These are phyloP conservation scores for Suillus cothurnatus DNA, from an alignment of 768 basidiomycete genomes.

Conservation along the genomic window DNA sequence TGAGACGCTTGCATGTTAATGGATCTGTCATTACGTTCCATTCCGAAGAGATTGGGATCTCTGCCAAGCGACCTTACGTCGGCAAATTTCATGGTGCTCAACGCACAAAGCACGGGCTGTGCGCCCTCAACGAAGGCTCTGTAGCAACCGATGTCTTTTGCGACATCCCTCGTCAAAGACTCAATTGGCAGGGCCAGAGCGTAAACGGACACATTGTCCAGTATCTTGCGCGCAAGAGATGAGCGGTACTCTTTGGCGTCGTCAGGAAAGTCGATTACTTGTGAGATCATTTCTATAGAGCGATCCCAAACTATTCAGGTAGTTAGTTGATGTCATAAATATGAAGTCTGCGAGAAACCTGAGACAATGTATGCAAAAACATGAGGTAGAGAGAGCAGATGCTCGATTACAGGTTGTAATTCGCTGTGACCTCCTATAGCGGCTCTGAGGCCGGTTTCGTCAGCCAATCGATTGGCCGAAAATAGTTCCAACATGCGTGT, in stretches of 20 bases:
- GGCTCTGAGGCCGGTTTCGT: constrained; percentile 19
- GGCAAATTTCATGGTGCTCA: constrained; percentile 12
- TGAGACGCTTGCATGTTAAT: constrained; percentile 25
- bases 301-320: constrained; percentile 17
- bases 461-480: constrained; percentile 13
- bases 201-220: constrained; percentile 27
- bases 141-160: constrained; percentile 18
- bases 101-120: constrained; percentile 23
- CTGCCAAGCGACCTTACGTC: background rate
- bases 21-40: constrained; percentile 7
- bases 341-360: constrained; percentile 13
- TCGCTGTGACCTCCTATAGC: constrained; percentile 18
- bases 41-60: constrained; percentile 7
- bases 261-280: constrained; percentile 36
- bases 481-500: background rate
- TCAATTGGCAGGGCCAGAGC: constrained; percentile 25
- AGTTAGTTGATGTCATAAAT: background rate
- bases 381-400: constrained; percentile 26
- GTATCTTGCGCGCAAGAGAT: constrained; percentile 24
- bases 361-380: constrained; percentile 34
- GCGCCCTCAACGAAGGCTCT: constrained; percentile 26
- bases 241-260: constrained; percentile 20
- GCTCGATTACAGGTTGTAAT: constrained; percentile 26
- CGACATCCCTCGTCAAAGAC: constrained; percentile 14
- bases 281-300: constrained; percentile 19